Base-by-base conservation (phyloP, 805 yeast species). In the Yarrowia sp. region DNA sequence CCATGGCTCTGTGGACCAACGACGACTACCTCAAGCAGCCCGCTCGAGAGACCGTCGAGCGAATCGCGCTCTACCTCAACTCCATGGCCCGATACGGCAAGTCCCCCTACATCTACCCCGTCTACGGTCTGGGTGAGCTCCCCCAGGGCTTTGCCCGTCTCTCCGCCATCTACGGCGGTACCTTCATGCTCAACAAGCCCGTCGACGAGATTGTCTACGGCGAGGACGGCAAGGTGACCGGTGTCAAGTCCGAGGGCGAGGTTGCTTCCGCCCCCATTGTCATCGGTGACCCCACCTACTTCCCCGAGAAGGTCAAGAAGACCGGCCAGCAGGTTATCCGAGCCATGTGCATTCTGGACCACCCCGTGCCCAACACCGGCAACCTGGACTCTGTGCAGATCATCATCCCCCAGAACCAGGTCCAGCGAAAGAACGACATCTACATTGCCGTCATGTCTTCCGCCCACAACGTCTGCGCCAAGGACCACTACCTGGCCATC, bases 81-180 rank as follows among this genome's bases (percentile, higher is more conserved):
- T 88, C 96, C 13, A 96, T 94, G 64, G 94, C 97, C 27, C 85
- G 94, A 69, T 94, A 88, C 74, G 98, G 99, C 63, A 92, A 92
- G 76, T 89, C 97, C 7, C 99, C 99, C 12, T 94, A 94, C 73
- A 82, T 94, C 65, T 94, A 94, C 73, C 99, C 99, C 51, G 79
- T 93, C 70, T 94, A 94, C 72, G 99, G 99, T 7, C 81, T 94
- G 63, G 99, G 99, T 59, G 99, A 94, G 75, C 80, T 94, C 64
- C 99, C 99, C n/a, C 99, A 94, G 77, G 99, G 97, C 8, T 94
- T 94, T 78, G 97, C 98, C 10, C 83, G 99, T 73, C 83, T 94
- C 65, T 86, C 96, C 59, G 99, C 99, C 24, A 93, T 94, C 67
- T 91, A 94, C 72, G 99, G 99, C 66, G 99, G 99, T 70, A 93